Percentiles rank a stretch among this genome's conserved stretches.
Conservation (phyloP, 305 asterid genomes). For the Plantago coronopus region DNA sequence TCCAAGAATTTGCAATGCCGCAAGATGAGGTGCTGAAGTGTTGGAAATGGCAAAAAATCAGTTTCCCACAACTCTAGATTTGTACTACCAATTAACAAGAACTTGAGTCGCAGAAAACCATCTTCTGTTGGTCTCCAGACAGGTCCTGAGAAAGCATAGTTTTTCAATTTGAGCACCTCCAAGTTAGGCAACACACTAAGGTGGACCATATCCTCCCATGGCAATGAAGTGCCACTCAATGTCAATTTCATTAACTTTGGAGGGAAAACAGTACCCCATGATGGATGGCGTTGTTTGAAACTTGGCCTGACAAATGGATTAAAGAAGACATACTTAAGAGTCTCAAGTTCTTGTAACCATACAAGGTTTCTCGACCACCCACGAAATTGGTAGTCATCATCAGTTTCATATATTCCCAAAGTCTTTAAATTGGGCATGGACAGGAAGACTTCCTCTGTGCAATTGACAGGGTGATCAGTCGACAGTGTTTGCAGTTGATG, state of each 20-base stretch:
- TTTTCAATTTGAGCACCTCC: conserved; percentile 26
- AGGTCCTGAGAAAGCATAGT: conserved; percentile 25
- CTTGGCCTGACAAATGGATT: conserved; percentile 27
- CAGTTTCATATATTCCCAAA: conserved; percentile 20
- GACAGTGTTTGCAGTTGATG: conserved; percentile 12
- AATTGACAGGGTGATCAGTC: conserved; percentile 11
- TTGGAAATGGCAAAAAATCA: conserved; percentile 18
- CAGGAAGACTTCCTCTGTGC: conserved; percentile 11
- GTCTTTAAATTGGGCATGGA: conserved; percentile 21
- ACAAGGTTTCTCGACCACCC: conserved; percentile 22
- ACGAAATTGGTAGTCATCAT: conserved; percentile 19
- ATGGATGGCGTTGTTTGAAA: conserved; percentile 4
- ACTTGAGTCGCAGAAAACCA: conserved; percentile 22
- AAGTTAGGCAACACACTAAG: conserved; percentile 26
- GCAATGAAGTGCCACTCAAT: conserved; percentile 23
- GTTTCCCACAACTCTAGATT: conserved; percentile 20
- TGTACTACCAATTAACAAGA: conserved; percentile 19
- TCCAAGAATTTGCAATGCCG: conserved; percentile 21
- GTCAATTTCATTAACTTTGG: conserved; percentile 24
- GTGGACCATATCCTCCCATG: conserved; percentile 25
- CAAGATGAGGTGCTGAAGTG: conserved; percentile 17
- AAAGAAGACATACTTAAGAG: conserved; percentile 19
- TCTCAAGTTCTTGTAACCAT: conserved; percentile 21
- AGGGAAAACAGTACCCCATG: conserved; percentile 10
- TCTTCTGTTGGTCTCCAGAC: conserved; percentile 13